phyloP scores from a whole-genome alignment of 495 filamentous ascomycete genomes.

The Penicillium psychrofluorescens region DNA sequence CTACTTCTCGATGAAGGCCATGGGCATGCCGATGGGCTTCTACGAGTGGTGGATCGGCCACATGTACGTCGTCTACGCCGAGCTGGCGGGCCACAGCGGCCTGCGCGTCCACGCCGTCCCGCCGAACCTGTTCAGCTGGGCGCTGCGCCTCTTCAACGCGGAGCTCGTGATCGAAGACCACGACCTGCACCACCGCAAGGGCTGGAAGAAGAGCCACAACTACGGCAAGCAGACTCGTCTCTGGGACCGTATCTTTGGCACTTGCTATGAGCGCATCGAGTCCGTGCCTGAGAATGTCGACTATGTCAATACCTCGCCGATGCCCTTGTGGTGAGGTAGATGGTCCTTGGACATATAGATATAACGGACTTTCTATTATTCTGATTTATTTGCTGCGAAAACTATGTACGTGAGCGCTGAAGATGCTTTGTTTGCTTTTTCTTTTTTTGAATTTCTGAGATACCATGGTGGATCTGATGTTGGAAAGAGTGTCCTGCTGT shows the following conservation, averaged over 20 bases:
- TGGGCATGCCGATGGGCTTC: constrained; percentile 33
- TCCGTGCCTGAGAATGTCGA: constrained; percentile 22
- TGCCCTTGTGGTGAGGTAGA: constrained; percentile 19
- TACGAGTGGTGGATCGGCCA: constrained; percentile 38
- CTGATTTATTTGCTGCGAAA: not conserved
- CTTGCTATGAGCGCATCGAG: constrained; percentile 25
- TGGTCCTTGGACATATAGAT: too few species aligned
- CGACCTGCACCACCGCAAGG: constrained; percentile 33
- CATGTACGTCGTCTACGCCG: constrained; percentile 28
- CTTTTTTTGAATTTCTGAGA: not conserved
- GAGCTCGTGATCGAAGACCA: constrained; percentile 33
- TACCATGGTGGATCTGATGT: not conserved
- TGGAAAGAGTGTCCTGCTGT: not conserved
- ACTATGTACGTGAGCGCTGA: not conserved
- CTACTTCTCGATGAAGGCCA: constrained; percentile 21
- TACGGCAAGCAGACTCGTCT: constrained; percentile 36
- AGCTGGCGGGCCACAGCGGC: constrained; percentile 29
- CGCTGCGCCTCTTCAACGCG: constrained; percentile 18
- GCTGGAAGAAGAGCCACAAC: constrained; percentile 33
- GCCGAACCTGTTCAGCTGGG: constrained; percentile 23
- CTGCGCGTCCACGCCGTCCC: constrained; percentile 23
- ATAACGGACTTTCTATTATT: not conserved
- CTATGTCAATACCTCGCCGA: constrained; percentile 20
- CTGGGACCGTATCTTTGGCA: constrained; percentile 33
- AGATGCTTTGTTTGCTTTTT: not conserved